Base-by-base conservation (phyloP, 164 flowering plant genomes). In the Magnolia changhungtana region DNA sequence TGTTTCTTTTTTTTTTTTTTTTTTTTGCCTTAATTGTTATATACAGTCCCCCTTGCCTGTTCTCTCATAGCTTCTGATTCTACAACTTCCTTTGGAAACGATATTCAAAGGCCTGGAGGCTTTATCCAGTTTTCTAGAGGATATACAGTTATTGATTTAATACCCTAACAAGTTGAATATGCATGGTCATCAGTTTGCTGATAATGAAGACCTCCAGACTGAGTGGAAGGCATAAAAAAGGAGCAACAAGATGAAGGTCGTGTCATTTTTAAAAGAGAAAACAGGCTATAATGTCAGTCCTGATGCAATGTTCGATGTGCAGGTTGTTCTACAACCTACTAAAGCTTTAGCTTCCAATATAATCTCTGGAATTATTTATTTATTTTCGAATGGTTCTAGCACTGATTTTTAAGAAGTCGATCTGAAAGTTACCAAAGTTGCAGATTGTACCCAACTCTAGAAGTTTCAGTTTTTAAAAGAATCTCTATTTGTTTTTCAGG, bases 291-390 rank as follows among this genome's bases (percentile, higher is more conserved):
- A 80, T 67, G 89, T 95, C 63, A 95, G 90, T 78, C 91, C 98
- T 68, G 96, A 92, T 82, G 92, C 96, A 69, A 89, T 95, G 97
- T 95, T 93, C 83, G 98, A 95, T 79, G 81, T 95, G 73, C 98
- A 95, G 95, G 98, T 91, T 16, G 64, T 59, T 82, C 73, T 16
- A 18, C 67, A 21, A 74, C 24, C 21, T 21, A 49, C 14, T 11
- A 55, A 50, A 74, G 24, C 67, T 59, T 67, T 65, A 49, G 72
- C 7, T 29, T 10, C 29, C 16, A 14, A 10, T 37, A 37, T 37
- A 37, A 37, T 37, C 45, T 37, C 45, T 37, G 45, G 45, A 37
- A 37, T 37, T 37, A 37, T 37, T 37, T 37, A 37, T 37, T 37
- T 37, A 37, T 37, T 37, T 37, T 37, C 6, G 5, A 37, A 37